phyloP scores from a whole-genome alignment of 169 alveolate species.

The Plasmodium reichenowi region DNA sequence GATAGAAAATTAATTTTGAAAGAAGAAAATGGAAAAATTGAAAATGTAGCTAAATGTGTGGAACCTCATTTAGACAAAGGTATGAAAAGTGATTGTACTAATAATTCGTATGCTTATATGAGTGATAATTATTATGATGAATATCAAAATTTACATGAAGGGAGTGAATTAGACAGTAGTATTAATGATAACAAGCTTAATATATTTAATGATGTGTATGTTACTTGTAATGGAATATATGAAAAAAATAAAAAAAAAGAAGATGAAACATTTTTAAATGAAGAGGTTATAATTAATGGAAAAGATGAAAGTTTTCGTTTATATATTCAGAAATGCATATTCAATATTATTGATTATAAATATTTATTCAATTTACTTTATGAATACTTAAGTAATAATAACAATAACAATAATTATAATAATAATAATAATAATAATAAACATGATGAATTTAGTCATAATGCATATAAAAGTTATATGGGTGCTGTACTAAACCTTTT shows the following conservation, averaged over 20 bases:
- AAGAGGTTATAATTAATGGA: constrained; percentile 37
- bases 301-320: constrained; percentile 69
- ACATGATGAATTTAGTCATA: constrained; percentile 51
- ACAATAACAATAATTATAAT: constrained; percentile 36
- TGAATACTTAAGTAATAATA: constrained; percentile 32
- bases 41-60: neutral
- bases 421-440: constrained; percentile 14
- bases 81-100: constrained; percentile 32
- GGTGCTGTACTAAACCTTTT: constrained; percentile 24
- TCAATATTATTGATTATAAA: constrained; percentile 50
- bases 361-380: constrained; percentile 54
- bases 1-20: constrained; percentile 32
- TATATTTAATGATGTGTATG: constrained; percentile 6
- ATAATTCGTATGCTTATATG: constrained; percentile 45
- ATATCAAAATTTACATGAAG: constrained; percentile 27
- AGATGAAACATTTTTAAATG: constrained; percentile 20
- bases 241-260: constrained; percentile 24
- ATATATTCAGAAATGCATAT: constrained; percentile 61
- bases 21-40: neutral
- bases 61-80: neutral
- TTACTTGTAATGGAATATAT: constrained; percentile 44
- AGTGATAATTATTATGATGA: constrained; percentile 61
- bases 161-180: constrained; percentile 66
- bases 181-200: constrained; percentile 33
- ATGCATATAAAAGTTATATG: constrained; percentile 50